These are phyloP conservation scores for Leptographium wingfieldii DNA, from an alignment of 2,329 filamentous ascomycete species.

Conservation along the genomic window DNA sequence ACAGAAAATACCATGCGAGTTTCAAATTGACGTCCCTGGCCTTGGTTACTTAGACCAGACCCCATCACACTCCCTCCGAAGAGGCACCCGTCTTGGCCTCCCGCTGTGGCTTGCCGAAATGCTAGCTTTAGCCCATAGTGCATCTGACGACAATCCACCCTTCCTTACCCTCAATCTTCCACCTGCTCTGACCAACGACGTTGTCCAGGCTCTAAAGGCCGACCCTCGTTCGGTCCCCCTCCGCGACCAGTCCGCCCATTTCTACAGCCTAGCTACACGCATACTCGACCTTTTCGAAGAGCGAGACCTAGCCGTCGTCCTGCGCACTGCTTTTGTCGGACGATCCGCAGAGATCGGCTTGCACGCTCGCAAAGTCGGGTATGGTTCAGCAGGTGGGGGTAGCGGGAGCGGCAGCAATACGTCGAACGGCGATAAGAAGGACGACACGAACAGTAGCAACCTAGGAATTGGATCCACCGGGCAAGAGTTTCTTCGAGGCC, in stretches of 20 bases:
- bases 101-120: slow-evolving; percentile 94
- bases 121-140: slow-evolving; percentile 55
- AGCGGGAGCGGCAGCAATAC: slow-evolving; percentile 27
- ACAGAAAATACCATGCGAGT: slow-evolving; percentile 90
- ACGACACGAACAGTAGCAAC: slow-evolving; percentile 32
- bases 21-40: slow-evolving; percentile 77
- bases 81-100: slow-evolving; percentile 67
- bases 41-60: slow-evolving; percentile 86
- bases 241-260: slow-evolving; percentile 71
- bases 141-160: slow-evolving; percentile 20
- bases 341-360: slow-evolving; percentile 74
- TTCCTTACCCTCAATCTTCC: slow-evolving; percentile 76
- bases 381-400: slow-evolving; percentile 33
- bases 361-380: slow-evolving; percentile 74
- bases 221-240: slow-evolving; percentile 78
- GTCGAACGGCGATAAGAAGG: slow-evolving; percentile 42
- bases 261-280: slow-evolving; percentile 73
- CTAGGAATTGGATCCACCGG: slow-evolving; percentile 49
- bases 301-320: slow-evolving; percentile 57
- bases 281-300: slow-evolving; percentile 90
- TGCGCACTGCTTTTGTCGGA: slow-evolving; percentile 67
- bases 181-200: slow-evolving; percentile 59
- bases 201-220: slow-evolving; percentile 81
- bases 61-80: slow-evolving; percentile 55
- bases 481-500: slow-evolving; percentile 71